Evolutionary conservation across 331 rosid species (phyloP).

Genomic region (Phaseolus coccineus): DNA sequence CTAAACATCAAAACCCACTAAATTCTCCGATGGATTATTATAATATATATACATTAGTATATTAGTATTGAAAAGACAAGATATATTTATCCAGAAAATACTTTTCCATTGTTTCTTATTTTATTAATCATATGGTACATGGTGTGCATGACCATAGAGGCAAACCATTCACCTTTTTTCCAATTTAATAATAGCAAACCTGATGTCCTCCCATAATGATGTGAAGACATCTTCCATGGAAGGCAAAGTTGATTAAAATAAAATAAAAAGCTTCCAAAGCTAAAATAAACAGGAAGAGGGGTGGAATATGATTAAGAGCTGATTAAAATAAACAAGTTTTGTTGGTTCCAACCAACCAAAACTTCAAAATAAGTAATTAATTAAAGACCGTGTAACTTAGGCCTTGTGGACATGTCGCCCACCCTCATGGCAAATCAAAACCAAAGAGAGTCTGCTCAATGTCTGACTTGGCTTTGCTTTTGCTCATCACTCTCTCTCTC

Average conservation of each 20-base stretch:
- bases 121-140: constrained; percentile 35
- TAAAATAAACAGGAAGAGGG: constrained; percentile 34
- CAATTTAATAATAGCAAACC: constrained; percentile 27
- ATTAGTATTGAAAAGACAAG: constrained; percentile 16
- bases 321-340: constrained; percentile 52
- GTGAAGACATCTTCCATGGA: constrained; percentile 40
- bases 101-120: constrained; percentile 14
- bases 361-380: constrained; percentile 46
- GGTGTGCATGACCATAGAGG: constrained; percentile 54
- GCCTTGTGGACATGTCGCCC: constrained; percentile 65
- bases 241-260: constrained; percentile 37
- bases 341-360: constrained; percentile 60
- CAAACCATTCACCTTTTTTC: constrained; percentile 42
- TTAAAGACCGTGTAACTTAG: constrained; percentile 57
- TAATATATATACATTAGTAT: not conserved
- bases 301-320: constrained; percentile 40
- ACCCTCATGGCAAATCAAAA: constrained; percentile 64
- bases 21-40: constrained; percentile 35
- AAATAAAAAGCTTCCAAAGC: constrained; percentile 20
- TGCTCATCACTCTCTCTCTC: constrained; percentile 5
- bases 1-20: constrained; percentile 29
- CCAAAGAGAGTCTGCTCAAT: constrained; percentile 39
- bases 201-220: constrained; percentile 47
- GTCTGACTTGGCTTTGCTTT: constrained; percentile 48
- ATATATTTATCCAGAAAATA: constrained; percentile 23